Evolutionary conservation across 179 eudicot genomes (phyloP).

Genomic region (Silene vulgaris): DNA sequence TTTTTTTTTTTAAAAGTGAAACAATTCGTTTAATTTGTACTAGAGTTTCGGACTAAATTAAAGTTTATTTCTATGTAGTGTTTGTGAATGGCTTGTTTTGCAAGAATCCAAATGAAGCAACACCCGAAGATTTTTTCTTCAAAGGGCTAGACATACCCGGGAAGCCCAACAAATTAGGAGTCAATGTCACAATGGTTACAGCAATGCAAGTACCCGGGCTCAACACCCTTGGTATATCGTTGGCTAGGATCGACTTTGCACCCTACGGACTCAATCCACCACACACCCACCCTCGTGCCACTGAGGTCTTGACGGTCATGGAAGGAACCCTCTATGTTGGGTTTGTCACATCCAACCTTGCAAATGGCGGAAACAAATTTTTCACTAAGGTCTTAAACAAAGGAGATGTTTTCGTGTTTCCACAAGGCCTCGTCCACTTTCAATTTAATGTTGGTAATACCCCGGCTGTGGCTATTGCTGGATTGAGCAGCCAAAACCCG

Average conservation of each 20-base stretch:
- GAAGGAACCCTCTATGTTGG: constrained; percentile 16
- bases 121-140: constrained; percentile 6
- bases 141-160: constrained; percentile 5
- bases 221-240: constrained; percentile 19
- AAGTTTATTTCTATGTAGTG: not conserved
- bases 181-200: constrained; percentile 6
- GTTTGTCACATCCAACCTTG: constrained; percentile 18
- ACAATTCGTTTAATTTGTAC: not conserved
- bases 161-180: constrained; percentile 6
- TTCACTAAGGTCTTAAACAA: constrained; percentile 14
- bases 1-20: no score
- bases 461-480: constrained; percentile 16
- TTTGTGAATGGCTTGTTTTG: constrained; percentile 21
- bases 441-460: constrained; percentile 14
- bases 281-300: constrained; percentile 20
- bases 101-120: constrained; percentile 18
- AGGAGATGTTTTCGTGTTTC: constrained; percentile 21
- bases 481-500: constrained; percentile 21
- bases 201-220: constrained; percentile 15
- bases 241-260: constrained; percentile 19
- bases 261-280: constrained; percentile 17
- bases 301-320: constrained; percentile 14
- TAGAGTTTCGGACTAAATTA: not conserved
- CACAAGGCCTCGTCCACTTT: constrained; percentile 20
- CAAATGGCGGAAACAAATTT: constrained; percentile 9